Conservation (phyloP, 1,139 yeast species). For the Diutina mesorugosa region DNA sequence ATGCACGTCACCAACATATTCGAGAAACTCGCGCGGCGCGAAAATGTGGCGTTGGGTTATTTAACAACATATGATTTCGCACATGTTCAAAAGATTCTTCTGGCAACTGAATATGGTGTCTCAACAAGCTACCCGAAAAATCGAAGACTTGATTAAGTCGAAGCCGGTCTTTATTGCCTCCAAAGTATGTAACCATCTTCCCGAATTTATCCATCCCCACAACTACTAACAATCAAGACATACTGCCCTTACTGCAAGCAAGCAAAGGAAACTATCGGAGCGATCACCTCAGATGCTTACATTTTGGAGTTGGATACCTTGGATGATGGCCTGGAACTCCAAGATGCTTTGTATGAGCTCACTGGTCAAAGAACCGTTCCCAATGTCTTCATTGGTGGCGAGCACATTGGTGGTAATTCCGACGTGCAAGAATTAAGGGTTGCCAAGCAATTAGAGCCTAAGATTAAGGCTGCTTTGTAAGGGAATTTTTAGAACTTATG, state of each 20-base stretch:
- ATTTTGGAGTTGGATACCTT: conserved; percentile 51
- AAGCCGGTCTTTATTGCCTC: conserved; percentile 78
- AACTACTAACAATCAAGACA: conserved; percentile 10
- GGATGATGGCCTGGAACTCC: conserved; percentile 41
- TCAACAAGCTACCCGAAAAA: conserved; percentile 30
- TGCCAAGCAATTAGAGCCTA: conserved; percentile 14
- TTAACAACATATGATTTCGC: not conserved
- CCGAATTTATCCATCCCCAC: not conserved
- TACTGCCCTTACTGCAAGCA: conserved; percentile 65
- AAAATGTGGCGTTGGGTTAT: not conserved
- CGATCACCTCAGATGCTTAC: conserved; percentile 40
- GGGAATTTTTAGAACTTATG: not conserved
- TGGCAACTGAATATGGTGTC: conserved; percentile 7
- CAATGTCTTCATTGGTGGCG: conserved; percentile 75
- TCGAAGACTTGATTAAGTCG: conserved; percentile 49
- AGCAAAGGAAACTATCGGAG: conserved; percentile 44
- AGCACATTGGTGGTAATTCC: conserved; percentile 92
- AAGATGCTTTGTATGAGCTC: conserved; percentile 59
- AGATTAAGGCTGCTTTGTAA: conserved; percentile 28
- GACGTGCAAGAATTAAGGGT: conserved; percentile 50
- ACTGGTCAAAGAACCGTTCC: conserved; percentile 94
- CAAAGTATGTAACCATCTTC: conserved; percentile 21
- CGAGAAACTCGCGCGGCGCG: not conserved
- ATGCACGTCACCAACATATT: not conserved
- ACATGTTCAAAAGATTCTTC: conserved; percentile 5